These are phyloP conservation scores for Pseudocercospora vitis DNA, from an alignment of 2,329 filamentous ascomycete genomes.

Conservation along the genomic window DNA sequence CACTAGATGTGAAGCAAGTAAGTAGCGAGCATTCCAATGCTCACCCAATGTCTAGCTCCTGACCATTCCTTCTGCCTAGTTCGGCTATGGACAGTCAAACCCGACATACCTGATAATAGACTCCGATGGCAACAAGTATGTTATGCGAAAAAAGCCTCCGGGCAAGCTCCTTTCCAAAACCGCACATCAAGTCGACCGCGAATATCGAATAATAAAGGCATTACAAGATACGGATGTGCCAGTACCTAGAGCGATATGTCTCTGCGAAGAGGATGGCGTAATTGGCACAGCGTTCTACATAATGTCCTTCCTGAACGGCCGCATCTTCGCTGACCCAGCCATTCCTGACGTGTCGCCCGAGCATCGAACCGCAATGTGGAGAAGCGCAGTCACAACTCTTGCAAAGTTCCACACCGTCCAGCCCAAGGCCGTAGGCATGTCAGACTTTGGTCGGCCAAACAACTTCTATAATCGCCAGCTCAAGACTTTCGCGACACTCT, in stretches of 20 bases:
- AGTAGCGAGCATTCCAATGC: neutral
- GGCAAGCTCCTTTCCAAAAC: slow-evolving; percentile 89
- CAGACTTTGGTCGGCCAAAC: slow-evolving; percentile 67
- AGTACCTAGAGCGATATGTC: slow-evolving; percentile 76
- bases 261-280: slow-evolving; percentile 79
- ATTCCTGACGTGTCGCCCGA: slow-evolving; percentile 69
- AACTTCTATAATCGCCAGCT: slow-evolving; percentile 89
- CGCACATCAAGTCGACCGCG: slow-evolving; percentile 93
- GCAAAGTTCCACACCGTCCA: slow-evolving; percentile 80
- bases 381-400: slow-evolving; percentile 76
- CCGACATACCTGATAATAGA: slow-evolving; percentile 91
- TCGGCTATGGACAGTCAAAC: slow-evolving; percentile 96
- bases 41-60: neutral
- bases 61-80: slow-evolving; percentile 54
- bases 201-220: slow-evolving; percentile 87
- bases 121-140: slow-evolving; percentile 68
- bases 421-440: slow-evolving; percentile 65
- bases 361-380: slow-evolving; percentile 80
- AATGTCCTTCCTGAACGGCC: slow-evolving; percentile 92
- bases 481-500: slow-evolving; percentile 77
- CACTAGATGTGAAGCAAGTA: slow-evolving; percentile 88
- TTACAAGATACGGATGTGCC: slow-evolving; percentile 77
- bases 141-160: slow-evolving; percentile 97
- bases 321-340: slow-evolving; percentile 86
- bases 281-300: slow-evolving; percentile 94